Evolutionary conservation across 169 alveolate genomes (phyloP).

Genomic region (Plasmodium vivax): DNA sequence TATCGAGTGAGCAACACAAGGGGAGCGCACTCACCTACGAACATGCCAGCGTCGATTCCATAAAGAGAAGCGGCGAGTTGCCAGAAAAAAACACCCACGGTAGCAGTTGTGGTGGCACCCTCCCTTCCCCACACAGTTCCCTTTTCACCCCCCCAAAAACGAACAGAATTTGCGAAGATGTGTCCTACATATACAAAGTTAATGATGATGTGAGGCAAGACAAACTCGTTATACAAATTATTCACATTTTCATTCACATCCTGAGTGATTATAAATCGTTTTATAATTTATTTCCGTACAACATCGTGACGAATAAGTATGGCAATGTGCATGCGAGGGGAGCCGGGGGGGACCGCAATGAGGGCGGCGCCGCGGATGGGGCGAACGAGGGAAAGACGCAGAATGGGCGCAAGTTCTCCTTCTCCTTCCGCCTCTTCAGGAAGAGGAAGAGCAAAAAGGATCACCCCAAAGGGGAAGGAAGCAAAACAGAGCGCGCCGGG

Average conservation of each 20-base stretch:
- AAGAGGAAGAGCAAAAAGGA: neutral
- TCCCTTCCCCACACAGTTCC: neutral
- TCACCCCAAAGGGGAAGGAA: neutral
- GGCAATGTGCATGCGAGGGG: conserved; percentile 49
- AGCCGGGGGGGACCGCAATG: conserved; percentile 28
- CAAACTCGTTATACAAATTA: conserved; percentile 84
- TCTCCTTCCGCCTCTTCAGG: conserved; percentile 62
- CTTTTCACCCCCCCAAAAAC: neutral
- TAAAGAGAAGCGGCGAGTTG: neutral
- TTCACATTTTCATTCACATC: conserved; percentile 82
- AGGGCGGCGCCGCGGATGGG: neutral
- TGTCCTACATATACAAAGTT: conserved; percentile 85
- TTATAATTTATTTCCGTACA: conserved; percentile 81
- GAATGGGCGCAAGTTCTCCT: conserved; percentile 75
- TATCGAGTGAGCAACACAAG: neutral
- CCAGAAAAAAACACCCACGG: neutral
- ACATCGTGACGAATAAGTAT: conserved; percentile 78
- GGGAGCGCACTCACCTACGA: neutral
- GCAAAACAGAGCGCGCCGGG: neutral
- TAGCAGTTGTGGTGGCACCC: neutral
- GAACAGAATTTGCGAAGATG: neutral
- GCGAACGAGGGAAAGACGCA: conserved; percentile 37
- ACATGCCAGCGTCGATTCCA: neutral
- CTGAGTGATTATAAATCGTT: conserved; percentile 82
- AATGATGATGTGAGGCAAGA: conserved; percentile 92